These are phyloP conservation scores for Sphaerulina populicola DNA, from an alignment of 2,329 filamentous ascomycete species.

Conservation along the genomic window DNA sequence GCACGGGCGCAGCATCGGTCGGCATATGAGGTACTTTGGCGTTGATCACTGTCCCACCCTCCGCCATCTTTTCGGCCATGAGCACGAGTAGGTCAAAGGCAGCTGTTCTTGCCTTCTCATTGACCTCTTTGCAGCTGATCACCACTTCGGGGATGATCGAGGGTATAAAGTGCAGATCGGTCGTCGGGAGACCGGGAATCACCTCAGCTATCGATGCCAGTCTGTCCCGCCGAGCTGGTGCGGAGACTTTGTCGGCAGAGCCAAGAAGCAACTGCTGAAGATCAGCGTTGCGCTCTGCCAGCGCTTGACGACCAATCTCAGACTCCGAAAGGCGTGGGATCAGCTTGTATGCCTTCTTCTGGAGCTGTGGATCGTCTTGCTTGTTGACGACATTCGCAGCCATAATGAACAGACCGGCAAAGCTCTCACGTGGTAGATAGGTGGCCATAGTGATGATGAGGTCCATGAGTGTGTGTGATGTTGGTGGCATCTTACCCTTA, in stretches of 20 bases:
- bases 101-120: conserved; percentile 81
- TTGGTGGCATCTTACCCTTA: conserved; percentile 75
- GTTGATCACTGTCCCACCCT: conserved; percentile 70
- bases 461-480: conserved; percentile 91
- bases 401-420: conserved; percentile 75
- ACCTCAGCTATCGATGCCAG: conserved; percentile 74
- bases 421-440: conserved; percentile 82
- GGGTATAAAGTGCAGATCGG: conserved; percentile 85
- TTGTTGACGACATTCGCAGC: conserved; percentile 74
- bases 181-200: conserved; percentile 66
- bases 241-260: conserved; percentile 75
- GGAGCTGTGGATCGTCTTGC: conserved; percentile 77
- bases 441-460: conserved; percentile 92
- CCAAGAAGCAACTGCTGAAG: conserved; percentile 72
- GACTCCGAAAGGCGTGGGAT: conserved; percentile 84
- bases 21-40: conserved; percentile 83
- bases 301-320: conserved; percentile 63
- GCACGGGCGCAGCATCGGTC: conserved; percentile 61
- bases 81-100: conserved; percentile 85
- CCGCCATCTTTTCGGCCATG: conserved; percentile 75
- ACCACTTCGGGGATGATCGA: conserved; percentile 88
- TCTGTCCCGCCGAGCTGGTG: conserved; percentile 77
- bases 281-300: conserved; percentile 66
- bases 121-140: conserved; percentile 93
- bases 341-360: conserved; percentile 98